Conservation (phyloP, 192 early-diverging fungal genomes). For the Podochytrium sp. region DNA sequence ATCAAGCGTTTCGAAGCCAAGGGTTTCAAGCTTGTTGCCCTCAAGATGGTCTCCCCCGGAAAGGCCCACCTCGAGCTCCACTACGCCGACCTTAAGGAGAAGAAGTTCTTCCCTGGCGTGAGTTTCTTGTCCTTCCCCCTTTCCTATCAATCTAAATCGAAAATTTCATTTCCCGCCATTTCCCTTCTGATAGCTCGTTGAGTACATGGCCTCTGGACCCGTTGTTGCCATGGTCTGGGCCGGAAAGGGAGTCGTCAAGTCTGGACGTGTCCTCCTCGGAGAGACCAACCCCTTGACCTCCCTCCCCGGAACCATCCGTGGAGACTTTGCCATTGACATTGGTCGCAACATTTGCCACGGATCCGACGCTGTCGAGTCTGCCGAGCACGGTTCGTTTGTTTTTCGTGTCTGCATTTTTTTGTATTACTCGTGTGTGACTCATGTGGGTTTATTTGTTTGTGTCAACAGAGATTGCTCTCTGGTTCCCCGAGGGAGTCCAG, state of each 20-base stretch:
- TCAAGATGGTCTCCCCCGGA: constrained; percentile 77
- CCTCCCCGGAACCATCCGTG: constrained; percentile 93
- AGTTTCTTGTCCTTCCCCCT: not conserved
- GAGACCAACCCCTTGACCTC: constrained; percentile 92
- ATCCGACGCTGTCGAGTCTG: constrained; percentile 84
- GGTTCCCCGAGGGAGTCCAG: constrained; percentile 76
- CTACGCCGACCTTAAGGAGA: constrained; percentile 81
- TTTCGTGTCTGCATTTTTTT: constrained; percentile 44
- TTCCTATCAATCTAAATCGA: not conserved
- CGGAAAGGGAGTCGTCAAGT: constrained; percentile 89
- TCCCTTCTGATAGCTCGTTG: constrained; percentile 33
- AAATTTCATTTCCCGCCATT: not conserved
- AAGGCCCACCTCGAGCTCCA: constrained; percentile 75
- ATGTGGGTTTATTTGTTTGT: constrained; percentile 30
- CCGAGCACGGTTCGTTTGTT: constrained; percentile 81
- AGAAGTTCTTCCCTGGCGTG: constrained; percentile 90
- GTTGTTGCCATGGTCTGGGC: constrained; percentile 95
- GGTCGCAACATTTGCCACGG: constrained; percentile 89
- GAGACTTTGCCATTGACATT: constrained; percentile 88
- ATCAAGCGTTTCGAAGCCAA: constrained; percentile 90
- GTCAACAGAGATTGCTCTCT: constrained; percentile 40
- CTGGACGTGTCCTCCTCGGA: constrained; percentile 82
- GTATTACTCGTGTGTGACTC: constrained; percentile 4
- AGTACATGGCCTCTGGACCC: constrained; percentile 89
- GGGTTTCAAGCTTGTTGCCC: constrained; percentile 87